Percentiles rank a stretch among this genome's conserved stretches.
These are phyloP conservation scores for Anthostomella pinea DNA, from an alignment of 2,329 filamentous ascomycete species.

Conservation along the genomic window DNA sequence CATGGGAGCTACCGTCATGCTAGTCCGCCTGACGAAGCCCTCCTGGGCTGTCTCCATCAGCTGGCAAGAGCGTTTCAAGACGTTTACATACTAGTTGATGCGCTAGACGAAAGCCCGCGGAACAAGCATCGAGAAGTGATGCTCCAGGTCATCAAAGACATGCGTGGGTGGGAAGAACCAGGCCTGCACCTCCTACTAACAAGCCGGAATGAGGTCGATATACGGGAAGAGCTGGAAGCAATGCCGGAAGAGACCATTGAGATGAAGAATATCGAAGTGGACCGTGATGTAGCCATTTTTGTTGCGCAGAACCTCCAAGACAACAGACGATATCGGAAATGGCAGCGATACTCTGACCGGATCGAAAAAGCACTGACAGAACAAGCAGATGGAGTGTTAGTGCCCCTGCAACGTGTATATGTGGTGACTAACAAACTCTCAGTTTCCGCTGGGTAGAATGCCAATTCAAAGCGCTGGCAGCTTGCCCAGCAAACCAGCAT, in stretches of 20 bases:
- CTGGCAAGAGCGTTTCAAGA: slow-evolving; percentile 27
- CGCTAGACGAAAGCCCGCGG: slow-evolving; percentile 36
- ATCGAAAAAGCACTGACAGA: slow-evolving; percentile 27
- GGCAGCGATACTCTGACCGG: slow-evolving; percentile 21
- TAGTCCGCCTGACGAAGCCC: slow-evolving; percentile 16
- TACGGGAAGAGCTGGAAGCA: slow-evolving; percentile 20
- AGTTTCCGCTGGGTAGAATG: slow-evolving; percentile 38
- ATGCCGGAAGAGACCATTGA: slow-evolving; percentile 17
- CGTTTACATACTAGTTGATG: slow-evolving; percentile 37
- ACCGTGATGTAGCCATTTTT: slow-evolving; percentile 29
- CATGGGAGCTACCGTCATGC: slow-evolving; percentile 14
- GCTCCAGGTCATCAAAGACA: slow-evolving; percentile 24
- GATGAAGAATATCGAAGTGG: slow-evolving; percentile 15
- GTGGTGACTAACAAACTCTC: no score
- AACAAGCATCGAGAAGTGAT: slow-evolving; percentile 22
- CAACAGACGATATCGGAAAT: slow-evolving; percentile 21
- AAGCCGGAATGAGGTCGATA: slow-evolving; percentile 34
- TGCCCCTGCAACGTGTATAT: no score
- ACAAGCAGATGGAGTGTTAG: slow-evolving; percentile 32
- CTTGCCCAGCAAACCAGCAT: slow-evolving; percentile 17
- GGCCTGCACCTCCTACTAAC: slow-evolving; percentile 32
- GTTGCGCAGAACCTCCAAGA: slow-evolving; percentile 22
- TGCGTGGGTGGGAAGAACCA: slow-evolving; percentile 22
- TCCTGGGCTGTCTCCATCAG: slow-evolving; percentile 22
- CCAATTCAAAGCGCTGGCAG: slow-evolving; percentile 28